Percentiles rank a stretch among this genome's conserved stretches.
Conservation (phyloP, 768 basidiomycete species). For the Auricularia cornea region DNA sequence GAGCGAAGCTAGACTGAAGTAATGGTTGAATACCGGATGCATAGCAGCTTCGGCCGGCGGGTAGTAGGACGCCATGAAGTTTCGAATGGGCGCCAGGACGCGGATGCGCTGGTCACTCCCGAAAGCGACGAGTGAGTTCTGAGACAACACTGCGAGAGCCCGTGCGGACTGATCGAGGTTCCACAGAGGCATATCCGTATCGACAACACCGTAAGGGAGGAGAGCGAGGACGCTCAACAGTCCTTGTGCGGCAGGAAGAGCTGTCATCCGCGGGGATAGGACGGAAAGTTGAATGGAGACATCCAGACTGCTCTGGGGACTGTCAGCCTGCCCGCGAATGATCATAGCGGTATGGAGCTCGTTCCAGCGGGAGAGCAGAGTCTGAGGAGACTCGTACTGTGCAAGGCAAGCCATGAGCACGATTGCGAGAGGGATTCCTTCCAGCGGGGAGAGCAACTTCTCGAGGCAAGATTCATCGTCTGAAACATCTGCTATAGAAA, state of each 20-base stretch:
- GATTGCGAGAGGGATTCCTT: constrained; percentile 19
- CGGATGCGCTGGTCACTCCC: constrained; percentile 5
- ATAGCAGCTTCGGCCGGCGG: neutral
- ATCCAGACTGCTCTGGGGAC: constrained; percentile 12
- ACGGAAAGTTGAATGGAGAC: constrained; percentile 17
- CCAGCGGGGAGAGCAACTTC: constrained; percentile 11
- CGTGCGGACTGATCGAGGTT: neutral
- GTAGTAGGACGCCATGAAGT: neutral
- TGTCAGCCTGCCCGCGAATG: neutral
- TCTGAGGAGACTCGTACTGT: constrained; percentile 2
- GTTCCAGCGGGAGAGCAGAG: constrained; percentile 6
- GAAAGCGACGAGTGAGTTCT: constrained; percentile 12
- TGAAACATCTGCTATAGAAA: constrained; percentile 13
- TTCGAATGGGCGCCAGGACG: neutral
- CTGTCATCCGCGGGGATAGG: constrained; percentile 12
- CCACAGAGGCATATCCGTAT: constrained; percentile 10
- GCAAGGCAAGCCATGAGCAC: constrained; percentile 25
- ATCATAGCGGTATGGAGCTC: constrained; percentile 1
- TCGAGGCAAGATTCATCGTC: constrained; percentile 15
- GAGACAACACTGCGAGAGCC: constrained; percentile 12
- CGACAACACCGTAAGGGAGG: constrained; percentile 18
- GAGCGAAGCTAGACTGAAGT: neutral
- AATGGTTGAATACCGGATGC: neutral
- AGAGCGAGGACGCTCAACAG: constrained; percentile 18
- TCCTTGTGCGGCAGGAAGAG: constrained; percentile 12